These are phyloP conservation scores for Apiosordaria backusii DNA, from an alignment of 495 filamentous ascomycete species.

Conservation along the genomic window DNA sequence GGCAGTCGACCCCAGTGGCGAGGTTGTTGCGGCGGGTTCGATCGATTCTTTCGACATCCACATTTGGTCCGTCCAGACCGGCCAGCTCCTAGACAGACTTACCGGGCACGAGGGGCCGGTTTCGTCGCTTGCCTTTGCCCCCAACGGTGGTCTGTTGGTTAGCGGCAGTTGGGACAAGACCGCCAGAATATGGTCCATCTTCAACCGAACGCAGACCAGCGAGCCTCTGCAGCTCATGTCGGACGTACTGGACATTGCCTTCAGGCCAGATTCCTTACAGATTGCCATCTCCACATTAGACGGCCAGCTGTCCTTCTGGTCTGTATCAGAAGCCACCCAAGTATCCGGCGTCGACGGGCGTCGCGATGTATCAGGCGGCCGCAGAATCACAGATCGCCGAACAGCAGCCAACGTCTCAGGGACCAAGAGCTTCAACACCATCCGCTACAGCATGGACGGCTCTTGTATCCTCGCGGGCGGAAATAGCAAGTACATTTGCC, in stretches of 20 bases:
- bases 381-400: slow-evolving; percentile 77
- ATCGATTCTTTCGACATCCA: slow-evolving; percentile 95
- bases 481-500: slow-evolving; percentile 95
- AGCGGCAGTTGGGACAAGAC: slow-evolving; percentile 96
- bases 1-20: slow-evolving; percentile 93
- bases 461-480: slow-evolving; percentile 84
- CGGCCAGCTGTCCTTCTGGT: slow-evolving; percentile 94
- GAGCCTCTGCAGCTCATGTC: slow-evolving; percentile 88
- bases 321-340: slow-evolving; percentile 79
- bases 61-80: slow-evolving; percentile 97
- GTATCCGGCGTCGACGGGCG: slow-evolving; percentile 77
- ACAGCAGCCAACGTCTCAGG: slow-evolving; percentile 87
- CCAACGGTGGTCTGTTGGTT: slow-evolving; percentile 74
- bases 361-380: slow-evolving; percentile 88
- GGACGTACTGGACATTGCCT: slow-evolving; percentile 81
- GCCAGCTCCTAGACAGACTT: slow-evolving; percentile 86
- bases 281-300: slow-evolving; percentile 89
- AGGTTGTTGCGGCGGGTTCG: slow-evolving; percentile 92
- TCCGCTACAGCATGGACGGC: slow-evolving; percentile 88
- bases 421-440: slow-evolving; percentile 82
- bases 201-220: slow-evolving; percentile 86
- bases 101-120: slow-evolving; percentile 93
- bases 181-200: slow-evolving; percentile 92
- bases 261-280: slow-evolving; percentile 87
- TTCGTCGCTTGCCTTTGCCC: slow-evolving; percentile 79